Conservation (phyloP, 176 grass and related monocot genomes). For the Secale cereale region DNA sequence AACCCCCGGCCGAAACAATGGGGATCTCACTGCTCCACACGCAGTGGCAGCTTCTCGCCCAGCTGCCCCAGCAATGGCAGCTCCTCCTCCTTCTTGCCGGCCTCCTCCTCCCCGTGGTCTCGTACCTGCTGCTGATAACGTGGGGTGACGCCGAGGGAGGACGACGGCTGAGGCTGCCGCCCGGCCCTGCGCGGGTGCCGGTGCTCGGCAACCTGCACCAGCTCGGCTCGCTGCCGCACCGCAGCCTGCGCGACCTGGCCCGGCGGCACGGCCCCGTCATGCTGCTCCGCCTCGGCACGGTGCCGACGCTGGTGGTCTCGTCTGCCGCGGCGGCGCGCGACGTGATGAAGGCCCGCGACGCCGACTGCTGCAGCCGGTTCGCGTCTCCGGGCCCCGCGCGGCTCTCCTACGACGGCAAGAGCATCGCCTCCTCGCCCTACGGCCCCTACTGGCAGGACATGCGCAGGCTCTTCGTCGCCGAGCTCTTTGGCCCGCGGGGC, state of each 20-base stretch:
- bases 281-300: slow-evolving; percentile 46
- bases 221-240: slow-evolving; percentile 50
- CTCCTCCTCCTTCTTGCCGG: too few relatives aligned
- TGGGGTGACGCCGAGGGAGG: background rate
- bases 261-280: slow-evolving; percentile 35
- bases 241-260: slow-evolving; percentile 34
- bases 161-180: slow-evolving; percentile 12
- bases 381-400: slow-evolving; percentile 3
- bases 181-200: slow-evolving; percentile 27
- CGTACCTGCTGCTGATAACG: background rate
- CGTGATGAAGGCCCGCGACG: slow-evolving; percentile 46
- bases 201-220: slow-evolving; percentile 72
- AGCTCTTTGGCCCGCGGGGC: slow-evolving; percentile 45
- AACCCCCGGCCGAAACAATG: background rate
- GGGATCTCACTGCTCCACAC: background rate
- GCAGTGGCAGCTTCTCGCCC: background rate
- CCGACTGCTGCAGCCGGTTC: slow-evolving; percentile 37
- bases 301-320: slow-evolving; percentile 41
- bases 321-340: slow-evolving; percentile 45
- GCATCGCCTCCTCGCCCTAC: slow-evolving; percentile 45
- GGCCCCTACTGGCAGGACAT: slow-evolving; percentile 37
- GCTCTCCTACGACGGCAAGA: slow-evolving; percentile 21
- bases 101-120: background rate
- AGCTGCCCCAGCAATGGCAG: slow-evolving; percentile 12
- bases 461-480: slow-evolving; percentile 40